Conservation (phyloP, 2,329 filamentous ascomycete species). For the Alternaria consortialis region DNA sequence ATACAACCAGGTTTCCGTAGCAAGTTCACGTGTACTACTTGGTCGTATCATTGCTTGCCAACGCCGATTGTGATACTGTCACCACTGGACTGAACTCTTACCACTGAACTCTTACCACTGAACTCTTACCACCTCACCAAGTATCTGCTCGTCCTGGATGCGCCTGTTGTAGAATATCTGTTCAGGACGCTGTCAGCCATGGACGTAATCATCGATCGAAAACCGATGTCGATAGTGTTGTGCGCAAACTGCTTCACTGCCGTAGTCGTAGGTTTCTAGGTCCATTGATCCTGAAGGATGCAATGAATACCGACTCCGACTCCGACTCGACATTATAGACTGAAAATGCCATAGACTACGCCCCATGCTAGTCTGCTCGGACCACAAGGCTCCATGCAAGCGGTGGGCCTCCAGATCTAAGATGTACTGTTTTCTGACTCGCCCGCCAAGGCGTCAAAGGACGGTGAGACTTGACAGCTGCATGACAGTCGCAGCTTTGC, state of each 20-base stretch:
- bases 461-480: conserved; percentile 19
- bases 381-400: conserved; percentile 10
- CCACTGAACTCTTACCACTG: background rate
- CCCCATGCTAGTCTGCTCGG: conserved; percentile 7
- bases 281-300: background rate
- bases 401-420: conserved; percentile 1
- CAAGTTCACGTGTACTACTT: background rate
- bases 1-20: background rate
- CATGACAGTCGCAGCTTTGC: conserved; percentile 13
- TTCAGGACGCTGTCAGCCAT: background rate
- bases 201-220: background rate
- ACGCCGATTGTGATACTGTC: background rate
- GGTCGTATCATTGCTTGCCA: background rate
- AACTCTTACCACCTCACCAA: background rate
- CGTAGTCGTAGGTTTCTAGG: background rate
- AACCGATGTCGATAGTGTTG: background rate
- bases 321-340: background rate
- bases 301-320: background rate
- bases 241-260: background rate
- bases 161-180: background rate
- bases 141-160: background rate
- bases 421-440: conserved; percentile 13
- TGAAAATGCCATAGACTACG: conserved; percentile 1
- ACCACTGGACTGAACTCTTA: background rate
- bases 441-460: conserved; percentile 12